These are phyloP conservation scores for Yarrowia divulgata DNA, from an alignment of 805 yeast species.

Conservation along the genomic window DNA sequence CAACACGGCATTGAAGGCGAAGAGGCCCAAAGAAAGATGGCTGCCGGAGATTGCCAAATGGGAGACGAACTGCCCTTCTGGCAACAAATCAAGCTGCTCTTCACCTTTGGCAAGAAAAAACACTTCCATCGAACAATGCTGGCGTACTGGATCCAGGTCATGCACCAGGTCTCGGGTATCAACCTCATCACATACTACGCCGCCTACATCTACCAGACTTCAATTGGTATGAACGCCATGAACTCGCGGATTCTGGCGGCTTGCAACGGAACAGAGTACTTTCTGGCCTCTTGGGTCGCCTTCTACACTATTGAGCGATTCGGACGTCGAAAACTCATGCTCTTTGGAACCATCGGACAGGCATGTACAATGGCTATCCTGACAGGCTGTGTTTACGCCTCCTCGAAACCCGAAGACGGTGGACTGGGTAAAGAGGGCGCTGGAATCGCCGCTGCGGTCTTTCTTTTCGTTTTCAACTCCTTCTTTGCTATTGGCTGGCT, in stretches of 20 bases:
- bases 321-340: constrained; percentile 75
- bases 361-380: constrained; percentile 49
- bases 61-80: constrained; percentile 19
- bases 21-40: constrained; percentile 5
- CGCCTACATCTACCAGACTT: constrained; percentile 73
- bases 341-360: constrained; percentile 74
- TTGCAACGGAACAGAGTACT: constrained; percentile 58
- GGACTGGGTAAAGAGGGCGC: constrained; percentile 11
- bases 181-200: constrained; percentile 92
- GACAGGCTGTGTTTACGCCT: constrained; percentile 29
- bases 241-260: constrained; percentile 45
- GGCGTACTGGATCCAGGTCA: constrained; percentile 53
- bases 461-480: constrained; percentile 23
- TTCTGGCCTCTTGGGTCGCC: constrained; percentile 65
- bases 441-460: constrained; percentile 18
- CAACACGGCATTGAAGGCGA: constrained; percentile 11
- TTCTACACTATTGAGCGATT: constrained; percentile 49
- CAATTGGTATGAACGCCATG: constrained; percentile 57
- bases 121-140: constrained; percentile 45
- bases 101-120: constrained; percentile 30
- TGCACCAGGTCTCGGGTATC: constrained; percentile 90
- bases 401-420: neutral
- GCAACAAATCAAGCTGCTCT: constrained; percentile 22
- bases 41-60: neutral
- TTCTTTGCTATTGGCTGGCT: constrained; percentile 30